Base-by-base conservation (phyloP, 371 early-diverging fungal genomes). In the Mortierella sp. region DNA sequence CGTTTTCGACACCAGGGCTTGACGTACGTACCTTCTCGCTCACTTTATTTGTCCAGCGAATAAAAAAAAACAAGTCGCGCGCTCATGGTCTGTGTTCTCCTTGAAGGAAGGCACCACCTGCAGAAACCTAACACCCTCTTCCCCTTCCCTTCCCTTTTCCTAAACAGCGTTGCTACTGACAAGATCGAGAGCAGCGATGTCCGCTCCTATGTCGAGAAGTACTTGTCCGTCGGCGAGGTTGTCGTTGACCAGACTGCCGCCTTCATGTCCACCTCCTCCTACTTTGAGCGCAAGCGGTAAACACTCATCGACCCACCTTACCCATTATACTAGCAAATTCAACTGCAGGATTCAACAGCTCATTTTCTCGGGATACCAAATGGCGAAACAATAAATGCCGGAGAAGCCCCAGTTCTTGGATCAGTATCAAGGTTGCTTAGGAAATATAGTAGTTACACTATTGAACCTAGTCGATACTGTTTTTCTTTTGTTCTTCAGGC, bases 191-290 rank as follows among this genome's bases (percentile, higher is more conserved):
- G 87, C 82, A 89, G 90, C 61, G 92, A 93, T 40, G 78, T 93
- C 11, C 90, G 90, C 9, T 74, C 77, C 59, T 91, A 91, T 46
- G 90, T 90, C 28, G 88, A 90, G 51, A 89, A 89, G 77, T 95
- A 93, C 85, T 88, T 95, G 43, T 79, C 89, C n/a, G 82, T 94
- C 44, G 95, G 95, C 59, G 95, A 95, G 86, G 91, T 90, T 88
- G 90, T 91, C 16, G 76, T 95, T 28, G 95, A 94, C 80, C 88
- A 90, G 34, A 90, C 89, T 50, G 87, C 90, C 69, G 88, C 89
- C 9, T 89, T 89, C 71, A 90, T 95, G 92, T 89, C 88, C 40
- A 86, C 81, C 44, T 93, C 93, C 9, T 50, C 82, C 53, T 93
- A 91, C 87, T 94, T 95, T 88, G 92, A 92, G 88, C 91, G 93